phyloP scores from a whole-genome alignment of 169 alveolate genomes.

The Plasmodium cynomolgi region DNA sequence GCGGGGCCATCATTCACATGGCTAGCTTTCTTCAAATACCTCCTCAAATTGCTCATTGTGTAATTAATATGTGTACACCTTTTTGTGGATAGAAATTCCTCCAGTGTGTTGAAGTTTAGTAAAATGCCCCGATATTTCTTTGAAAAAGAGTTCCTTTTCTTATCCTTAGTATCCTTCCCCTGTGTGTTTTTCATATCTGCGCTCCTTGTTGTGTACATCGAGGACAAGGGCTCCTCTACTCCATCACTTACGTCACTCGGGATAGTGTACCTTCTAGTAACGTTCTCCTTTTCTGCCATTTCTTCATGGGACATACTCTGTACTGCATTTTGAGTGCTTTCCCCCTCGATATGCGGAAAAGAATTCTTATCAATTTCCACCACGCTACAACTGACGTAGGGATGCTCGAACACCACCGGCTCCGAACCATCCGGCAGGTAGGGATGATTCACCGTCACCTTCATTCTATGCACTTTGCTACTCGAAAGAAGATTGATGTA shows the following conservation, averaged over 20 bases:
- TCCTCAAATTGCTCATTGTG: conserved; percentile 4
- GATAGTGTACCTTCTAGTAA: not conserved
- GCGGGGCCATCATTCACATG: not conserved
- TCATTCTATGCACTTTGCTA: conserved; percentile 28
- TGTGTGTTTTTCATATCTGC: not conserved
- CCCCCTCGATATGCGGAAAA: not conserved
- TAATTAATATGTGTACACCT: conserved; percentile 12
- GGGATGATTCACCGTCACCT: not conserved
- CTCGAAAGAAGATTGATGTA: conserved; percentile 27
- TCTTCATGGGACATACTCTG: not conserved
- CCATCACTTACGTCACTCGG: not conserved
- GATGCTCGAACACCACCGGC: conserved; percentile 1
- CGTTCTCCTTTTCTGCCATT: not conserved
- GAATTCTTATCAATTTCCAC: conserved; percentile 41
- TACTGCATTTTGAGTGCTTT: not conserved
- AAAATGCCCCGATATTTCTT: conserved; percentile 33
- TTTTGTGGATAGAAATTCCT: conserved; percentile 34
- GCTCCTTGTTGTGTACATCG: not conserved
- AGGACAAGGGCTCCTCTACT: not conserved
- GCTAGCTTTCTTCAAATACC: not conserved
- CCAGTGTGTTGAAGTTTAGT: conserved; percentile 51
- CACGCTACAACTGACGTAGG: conserved; percentile 1
- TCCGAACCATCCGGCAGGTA: not conserved
- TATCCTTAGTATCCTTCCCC: not conserved
- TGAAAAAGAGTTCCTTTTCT: not conserved